These are phyloP conservation scores for Magnusiomyces tetraspermus DNA, from an alignment of 1,139 yeast species.

Conservation along the genomic window DNA sequence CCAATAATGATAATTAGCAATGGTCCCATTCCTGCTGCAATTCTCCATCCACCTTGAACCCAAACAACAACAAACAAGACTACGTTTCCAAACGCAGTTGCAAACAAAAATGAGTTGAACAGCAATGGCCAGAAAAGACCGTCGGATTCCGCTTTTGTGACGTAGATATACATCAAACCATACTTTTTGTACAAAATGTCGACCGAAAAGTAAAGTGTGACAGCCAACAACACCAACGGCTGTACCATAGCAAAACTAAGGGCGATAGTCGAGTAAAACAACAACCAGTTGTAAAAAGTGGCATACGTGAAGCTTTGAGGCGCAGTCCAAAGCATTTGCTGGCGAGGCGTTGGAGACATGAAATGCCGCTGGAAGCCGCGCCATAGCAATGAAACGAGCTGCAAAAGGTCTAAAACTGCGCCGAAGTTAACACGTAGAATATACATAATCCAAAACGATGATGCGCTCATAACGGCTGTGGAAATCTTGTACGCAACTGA, in stretches of 20 bases:
- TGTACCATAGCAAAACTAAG: constrained; percentile 35
- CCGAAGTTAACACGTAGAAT: constrained; percentile 31
- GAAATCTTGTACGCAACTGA: constrained; percentile 30
- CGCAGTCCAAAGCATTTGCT: constrained; percentile 29
- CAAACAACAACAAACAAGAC: constrained; percentile 33
- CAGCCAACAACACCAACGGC: constrained; percentile 33
- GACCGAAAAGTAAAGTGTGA: constrained; percentile 28
- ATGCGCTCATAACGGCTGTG: constrained; percentile 32
- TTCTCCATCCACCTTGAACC: constrained; percentile 33
- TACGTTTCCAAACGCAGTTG: constrained; percentile 32
- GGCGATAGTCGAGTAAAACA: constrained; percentile 34
- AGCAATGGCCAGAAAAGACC: constrained; percentile 35
- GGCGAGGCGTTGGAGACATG: constrained; percentile 33
- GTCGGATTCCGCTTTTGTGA: constrained; percentile 35
- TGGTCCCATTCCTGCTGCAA: constrained; percentile 32
- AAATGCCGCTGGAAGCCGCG: constrained; percentile 26
- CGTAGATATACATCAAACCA: constrained; percentile 31
- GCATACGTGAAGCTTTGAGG: constrained; percentile 35
- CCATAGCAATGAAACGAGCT: constrained; percentile 26
- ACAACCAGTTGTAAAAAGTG: constrained; percentile 29
- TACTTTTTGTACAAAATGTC: constrained; percentile 33
- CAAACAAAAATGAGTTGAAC: constrained; percentile 31
- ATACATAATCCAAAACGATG: constrained; percentile 38
- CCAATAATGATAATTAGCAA: constrained; percentile 25
- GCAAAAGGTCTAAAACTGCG: constrained; percentile 29